Evolutionary conservation across 208 protist genomes (phyloP).

Genomic region (Trichomonas vaginalis): DNA sequence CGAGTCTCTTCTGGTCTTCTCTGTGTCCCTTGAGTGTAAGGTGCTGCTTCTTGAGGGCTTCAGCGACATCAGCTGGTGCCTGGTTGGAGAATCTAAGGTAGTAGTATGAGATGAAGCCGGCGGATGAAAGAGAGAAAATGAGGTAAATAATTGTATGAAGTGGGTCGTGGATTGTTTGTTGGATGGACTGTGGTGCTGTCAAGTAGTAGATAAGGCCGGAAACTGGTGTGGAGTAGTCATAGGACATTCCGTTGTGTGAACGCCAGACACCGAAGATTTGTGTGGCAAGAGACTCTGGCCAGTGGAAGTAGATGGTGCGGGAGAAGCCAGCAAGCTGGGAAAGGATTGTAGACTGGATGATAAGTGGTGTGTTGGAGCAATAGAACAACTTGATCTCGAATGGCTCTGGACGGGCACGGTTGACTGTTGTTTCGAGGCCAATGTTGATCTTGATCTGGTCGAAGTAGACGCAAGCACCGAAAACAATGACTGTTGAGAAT

Average conservation of each 20-base stretch:
- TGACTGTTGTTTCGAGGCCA: conserved; percentile 31
- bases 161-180: neutral
- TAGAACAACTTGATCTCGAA: conserved; percentile 99
- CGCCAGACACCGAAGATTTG: neutral
- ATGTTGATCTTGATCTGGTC: conserved; percentile 93
- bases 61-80: neutral
- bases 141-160: neutral
- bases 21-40: conserved; percentile 11
- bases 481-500: conserved; percentile 92
- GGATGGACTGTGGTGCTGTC: neutral
- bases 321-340: neutral
- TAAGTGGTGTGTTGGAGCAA: conserved; percentile 99
- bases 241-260: neutral
- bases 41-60: neutral
- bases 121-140: neutral
- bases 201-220: neutral
- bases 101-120: neutral
- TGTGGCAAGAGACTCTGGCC: neutral
- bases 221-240: neutral
- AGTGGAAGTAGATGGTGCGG: neutral
- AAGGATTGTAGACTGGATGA: conserved; percentile 68
- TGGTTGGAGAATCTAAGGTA: neutral
- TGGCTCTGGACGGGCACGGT: conserved; percentile 30
- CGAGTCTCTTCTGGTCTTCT: neutral
- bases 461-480: conserved; percentile 97